These are phyloP conservation scores for Castanea crenata DNA, from an alignment of 306 rosid genomes.

Conservation along the genomic window DNA sequence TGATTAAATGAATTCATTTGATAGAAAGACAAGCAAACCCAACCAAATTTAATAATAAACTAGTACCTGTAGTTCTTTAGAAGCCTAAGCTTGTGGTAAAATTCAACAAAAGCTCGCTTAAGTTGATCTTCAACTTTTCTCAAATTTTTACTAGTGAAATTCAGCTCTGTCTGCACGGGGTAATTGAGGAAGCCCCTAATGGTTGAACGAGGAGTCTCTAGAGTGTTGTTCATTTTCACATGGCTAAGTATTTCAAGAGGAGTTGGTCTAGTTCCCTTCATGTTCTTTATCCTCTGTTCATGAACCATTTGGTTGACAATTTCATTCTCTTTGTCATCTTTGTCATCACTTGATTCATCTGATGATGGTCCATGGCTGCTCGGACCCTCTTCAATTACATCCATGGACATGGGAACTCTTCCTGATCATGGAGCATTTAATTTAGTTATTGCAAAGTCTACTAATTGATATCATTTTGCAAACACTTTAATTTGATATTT, in stretches of 20 bases:
- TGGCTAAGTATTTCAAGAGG: constrained; percentile 47
- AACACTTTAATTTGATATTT: too few species aligned
- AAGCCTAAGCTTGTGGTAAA: constrained; percentile 66
- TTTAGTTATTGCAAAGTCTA: neutral
- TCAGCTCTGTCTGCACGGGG: constrained; percentile 39
- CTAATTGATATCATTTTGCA: too few species aligned
- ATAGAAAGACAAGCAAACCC: neutral
- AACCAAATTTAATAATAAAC: neutral
- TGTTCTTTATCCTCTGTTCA: constrained; percentile 5
- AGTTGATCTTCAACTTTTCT: constrained; percentile 53
- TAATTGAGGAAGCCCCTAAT: constrained; percentile 46
- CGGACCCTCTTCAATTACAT: constrained; percentile 43
- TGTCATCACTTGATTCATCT: constrained; percentile 17
- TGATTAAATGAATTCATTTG: too few species aligned
- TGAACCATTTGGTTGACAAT: constrained; percentile 8
- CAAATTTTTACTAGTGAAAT: constrained; percentile 50
- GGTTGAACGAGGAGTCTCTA: constrained; percentile 63
- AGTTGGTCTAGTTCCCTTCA: constrained; percentile 29
- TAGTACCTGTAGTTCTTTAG: constrained; percentile 56
- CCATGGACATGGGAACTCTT: constrained; percentile 36
- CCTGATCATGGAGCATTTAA: constrained; percentile 24
- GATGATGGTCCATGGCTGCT: constrained; percentile 28
- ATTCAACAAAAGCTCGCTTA: constrained; percentile 47
- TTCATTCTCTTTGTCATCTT: neutral
- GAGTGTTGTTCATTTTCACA: constrained; percentile 46